These are phyloP conservation scores for Vachellia pachyceras DNA, from an alignment of 306 rosid genomes.

Conservation along the genomic window DNA sequence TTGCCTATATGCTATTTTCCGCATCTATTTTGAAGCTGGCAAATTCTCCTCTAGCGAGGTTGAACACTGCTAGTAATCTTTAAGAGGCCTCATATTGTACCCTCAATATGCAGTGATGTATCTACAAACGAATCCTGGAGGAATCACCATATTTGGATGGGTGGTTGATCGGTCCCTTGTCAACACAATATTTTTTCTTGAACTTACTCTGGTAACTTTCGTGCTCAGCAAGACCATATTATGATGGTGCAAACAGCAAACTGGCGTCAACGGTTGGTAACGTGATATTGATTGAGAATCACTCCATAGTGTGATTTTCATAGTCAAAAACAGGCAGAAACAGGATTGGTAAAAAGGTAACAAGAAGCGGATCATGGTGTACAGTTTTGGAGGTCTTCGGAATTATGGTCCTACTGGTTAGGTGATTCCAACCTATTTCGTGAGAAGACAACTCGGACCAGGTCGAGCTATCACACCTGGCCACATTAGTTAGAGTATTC, in stretches of 20 bases:
- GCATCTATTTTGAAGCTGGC: constrained; percentile 3
- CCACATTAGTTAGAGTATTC: background rate
- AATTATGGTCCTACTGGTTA: background rate
- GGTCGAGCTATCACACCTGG: background rate
- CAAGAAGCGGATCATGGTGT: background rate
- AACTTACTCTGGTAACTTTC: constrained; percentile 68
- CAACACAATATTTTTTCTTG: constrained; percentile 80
- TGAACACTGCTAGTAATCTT: constrained; percentile 1
- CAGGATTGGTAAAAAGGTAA: background rate
- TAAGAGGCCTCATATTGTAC: constrained; percentile 18
- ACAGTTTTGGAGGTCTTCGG: background rate
- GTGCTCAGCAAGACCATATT: constrained; percentile 70
- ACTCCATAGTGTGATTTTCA: background rate
- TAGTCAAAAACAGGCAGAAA: background rate
- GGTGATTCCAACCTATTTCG: background rate
- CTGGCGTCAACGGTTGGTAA: background rate
- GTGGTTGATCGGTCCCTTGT: constrained; percentile 76
- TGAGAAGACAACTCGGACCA: background rate
- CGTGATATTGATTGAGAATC: background rate
- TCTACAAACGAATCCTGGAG: constrained; percentile 83
- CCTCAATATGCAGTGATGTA: constrained; percentile 66
- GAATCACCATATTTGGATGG: constrained; percentile 88
- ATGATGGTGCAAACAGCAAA: constrained; percentile 13
- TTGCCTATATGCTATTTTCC: background rate
- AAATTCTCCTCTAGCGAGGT: constrained; percentile 16